Evolutionary conservation across 371 early-diverging fungal genomes (phyloP), one percentile per base, ranked within the genome.

Genomic region (Scutellospora calospora): DNA sequence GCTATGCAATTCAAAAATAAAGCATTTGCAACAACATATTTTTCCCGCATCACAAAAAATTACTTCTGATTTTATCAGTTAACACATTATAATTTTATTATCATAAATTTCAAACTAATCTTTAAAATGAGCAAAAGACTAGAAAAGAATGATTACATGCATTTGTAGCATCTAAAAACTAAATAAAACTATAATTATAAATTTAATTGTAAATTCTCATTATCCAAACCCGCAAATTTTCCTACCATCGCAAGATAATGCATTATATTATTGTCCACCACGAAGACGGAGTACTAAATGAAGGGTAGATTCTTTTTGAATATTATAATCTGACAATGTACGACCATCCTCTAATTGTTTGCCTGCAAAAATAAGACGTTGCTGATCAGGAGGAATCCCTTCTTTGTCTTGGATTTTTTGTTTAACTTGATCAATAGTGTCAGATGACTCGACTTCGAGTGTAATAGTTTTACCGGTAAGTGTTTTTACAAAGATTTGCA

Each of bases 361-460:
- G 66, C 94, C 95, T 77, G 94, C 94, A 83, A 95, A 94, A 76
- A 95, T 94, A n/a, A 96, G 85, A 83, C 94, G 90, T 85, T 96
- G 95, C 87, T 95, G 95, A 85, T 95, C 94, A 80, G 94, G 94
- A 79, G 95, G 94, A 69, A 93, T 93, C 60, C 97, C 97, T 86
- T 99, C 98, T 94, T 98, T 98, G 90, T 98, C 98, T 89, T 99
- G 98, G 81, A 99, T 98, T 93, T 98, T 98, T 81, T 86, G 84
- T 91, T 98, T 98, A 84, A 98, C 98, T 81, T 97, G 95, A 62
- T 97, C 95, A 98, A 54, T 51, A 27, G 25, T 73, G 31, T 73
- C 52, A 1, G 29, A 31, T 0, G 57, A 76, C 4, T 76, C 98
- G 54, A 99, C 98, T 89, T 99, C 99, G 54, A 99, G 91, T 76